Percentiles rank a stretch among this genome's conserved stretches.
Evolutionary conservation across 345 rosid species (phyloP).

Genomic region (Lepidium didymum): DNA sequence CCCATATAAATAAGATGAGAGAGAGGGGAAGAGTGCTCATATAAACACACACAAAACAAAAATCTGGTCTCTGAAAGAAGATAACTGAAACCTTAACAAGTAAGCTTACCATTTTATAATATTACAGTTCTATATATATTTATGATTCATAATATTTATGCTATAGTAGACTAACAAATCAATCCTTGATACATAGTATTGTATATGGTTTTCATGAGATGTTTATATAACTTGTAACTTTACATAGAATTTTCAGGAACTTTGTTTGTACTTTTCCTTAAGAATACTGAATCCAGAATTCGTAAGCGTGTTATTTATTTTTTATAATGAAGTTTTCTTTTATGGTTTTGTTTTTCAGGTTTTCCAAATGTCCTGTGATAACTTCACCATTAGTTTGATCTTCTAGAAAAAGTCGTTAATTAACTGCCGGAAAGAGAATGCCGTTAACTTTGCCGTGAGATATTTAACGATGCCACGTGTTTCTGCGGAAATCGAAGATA

Average conservation of each 20-base stretch:
- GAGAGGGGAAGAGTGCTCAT: not conserved
- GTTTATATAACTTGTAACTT: not conserved
- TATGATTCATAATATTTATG: not conserved
- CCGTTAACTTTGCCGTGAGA: constrained; percentile 1
- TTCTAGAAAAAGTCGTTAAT: not conserved
- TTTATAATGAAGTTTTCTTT: not conserved
- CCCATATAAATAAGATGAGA: not conserved
- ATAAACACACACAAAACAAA: not conserved
- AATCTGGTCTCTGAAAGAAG: not conserved
- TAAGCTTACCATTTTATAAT: not conserved
- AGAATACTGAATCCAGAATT: not conserved
- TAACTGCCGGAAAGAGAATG: not conserved
- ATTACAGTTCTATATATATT: not conserved
- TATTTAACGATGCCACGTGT: constrained; percentile 22
- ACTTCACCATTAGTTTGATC: too few species aligned
- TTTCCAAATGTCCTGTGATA: not conserved
- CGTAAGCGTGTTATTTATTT: not conserved
- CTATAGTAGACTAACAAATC: not conserved
- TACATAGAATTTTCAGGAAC: not conserved
- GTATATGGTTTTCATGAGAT: not conserved
- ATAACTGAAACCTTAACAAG: not conserved
- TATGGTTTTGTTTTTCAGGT: not conserved
- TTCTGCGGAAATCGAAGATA: not conserved
- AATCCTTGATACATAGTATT: not conserved
- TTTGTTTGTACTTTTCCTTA: not conserved